Conservation (phyloP, 306 rosid genomes). For the Crotalaria pallida region DNA sequence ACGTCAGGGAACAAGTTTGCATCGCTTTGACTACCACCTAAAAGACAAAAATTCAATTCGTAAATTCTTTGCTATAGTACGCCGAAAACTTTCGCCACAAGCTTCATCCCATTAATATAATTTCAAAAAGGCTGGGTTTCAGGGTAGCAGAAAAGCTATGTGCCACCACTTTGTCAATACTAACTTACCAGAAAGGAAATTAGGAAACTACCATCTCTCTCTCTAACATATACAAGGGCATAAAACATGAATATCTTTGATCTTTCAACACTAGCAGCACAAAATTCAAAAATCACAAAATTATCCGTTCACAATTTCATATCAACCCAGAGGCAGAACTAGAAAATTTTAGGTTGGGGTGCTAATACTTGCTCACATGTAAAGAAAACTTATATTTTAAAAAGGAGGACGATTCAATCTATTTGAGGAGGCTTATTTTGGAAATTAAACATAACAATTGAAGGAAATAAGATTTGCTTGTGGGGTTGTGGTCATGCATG, state of each 20-base stretch:
- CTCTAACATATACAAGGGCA: neutral
- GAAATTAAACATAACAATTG: too few relatives aligned
- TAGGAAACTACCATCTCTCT: neutral
- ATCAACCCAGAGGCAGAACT: neutral
- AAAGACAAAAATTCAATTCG: slow-evolving; percentile 16
- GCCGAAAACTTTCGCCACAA: neutral
- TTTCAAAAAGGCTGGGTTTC: neutral
- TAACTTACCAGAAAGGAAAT: slow-evolving; percentile 5
- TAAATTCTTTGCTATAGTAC: neutral
- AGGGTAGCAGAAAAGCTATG: neutral
- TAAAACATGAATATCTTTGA: neutral
- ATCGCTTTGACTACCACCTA: slow-evolving; percentile 74
- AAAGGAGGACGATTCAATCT: neutral
- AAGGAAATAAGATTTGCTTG: neutral
- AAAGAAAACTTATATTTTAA: too few relatives aligned
- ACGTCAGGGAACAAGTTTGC: slow-evolving; percentile 69
- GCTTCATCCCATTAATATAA: neutral
- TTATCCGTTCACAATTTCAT: slow-evolving; percentile 5
- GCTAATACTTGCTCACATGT: neutral
- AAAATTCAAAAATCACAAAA: neutral
- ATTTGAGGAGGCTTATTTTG: neutral
- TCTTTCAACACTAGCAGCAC: slow-evolving; percentile 9
- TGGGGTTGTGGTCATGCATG: neutral
- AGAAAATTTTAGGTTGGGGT: neutral
- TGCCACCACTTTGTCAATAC: neutral